Evolutionary conservation across 176 grass and related monocot genomes (phyloP).

Genomic region (Lolium rigidum): DNA sequence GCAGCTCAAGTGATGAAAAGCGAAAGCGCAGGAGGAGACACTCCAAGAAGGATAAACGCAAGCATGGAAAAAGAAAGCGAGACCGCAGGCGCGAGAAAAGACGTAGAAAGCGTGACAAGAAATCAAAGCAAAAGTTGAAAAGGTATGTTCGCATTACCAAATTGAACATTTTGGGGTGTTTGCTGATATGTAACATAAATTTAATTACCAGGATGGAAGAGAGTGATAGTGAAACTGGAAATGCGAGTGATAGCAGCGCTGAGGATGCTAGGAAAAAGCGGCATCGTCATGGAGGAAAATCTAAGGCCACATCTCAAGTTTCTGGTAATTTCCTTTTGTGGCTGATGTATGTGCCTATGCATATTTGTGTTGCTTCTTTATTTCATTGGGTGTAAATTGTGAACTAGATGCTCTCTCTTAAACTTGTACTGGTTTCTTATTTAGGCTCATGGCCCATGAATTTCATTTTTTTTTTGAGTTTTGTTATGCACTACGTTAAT

Average conservation of each 20-base stretch:
- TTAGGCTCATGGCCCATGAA: slow-evolving; percentile 15
- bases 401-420: background rate
- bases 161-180: slow-evolving; percentile 16
- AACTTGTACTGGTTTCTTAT: slow-evolving; percentile 8
- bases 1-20: slow-evolving; percentile 91
- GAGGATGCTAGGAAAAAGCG: slow-evolving; percentile 67
- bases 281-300: slow-evolving; percentile 47
- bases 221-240: slow-evolving; percentile 63
- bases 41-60: slow-evolving; percentile 73
- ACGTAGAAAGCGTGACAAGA: slow-evolving; percentile 78
- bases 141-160: slow-evolving; percentile 49
- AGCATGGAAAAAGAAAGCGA: slow-evolving; percentile 75
- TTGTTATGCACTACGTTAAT: background rate
- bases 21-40: slow-evolving; percentile 67
- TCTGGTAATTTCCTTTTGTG: slow-evolving; percentile 60
- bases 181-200: slow-evolving; percentile 25
- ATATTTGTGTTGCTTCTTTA: slow-evolving; percentile 12
- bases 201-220: slow-evolving; percentile 53
- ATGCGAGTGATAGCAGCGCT: slow-evolving; percentile 51
- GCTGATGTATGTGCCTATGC: slow-evolving; percentile 8
- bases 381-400: slow-evolving; percentile 21
- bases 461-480: background rate
- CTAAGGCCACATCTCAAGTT: slow-evolving; percentile 66
- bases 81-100: slow-evolving; percentile 78
- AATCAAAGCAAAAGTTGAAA: slow-evolving; percentile 70